These are phyloP conservation scores for Xylaria sp. DNA, from an alignment of 2,329 filamentous ascomycete species.

Conservation along the genomic window DNA sequence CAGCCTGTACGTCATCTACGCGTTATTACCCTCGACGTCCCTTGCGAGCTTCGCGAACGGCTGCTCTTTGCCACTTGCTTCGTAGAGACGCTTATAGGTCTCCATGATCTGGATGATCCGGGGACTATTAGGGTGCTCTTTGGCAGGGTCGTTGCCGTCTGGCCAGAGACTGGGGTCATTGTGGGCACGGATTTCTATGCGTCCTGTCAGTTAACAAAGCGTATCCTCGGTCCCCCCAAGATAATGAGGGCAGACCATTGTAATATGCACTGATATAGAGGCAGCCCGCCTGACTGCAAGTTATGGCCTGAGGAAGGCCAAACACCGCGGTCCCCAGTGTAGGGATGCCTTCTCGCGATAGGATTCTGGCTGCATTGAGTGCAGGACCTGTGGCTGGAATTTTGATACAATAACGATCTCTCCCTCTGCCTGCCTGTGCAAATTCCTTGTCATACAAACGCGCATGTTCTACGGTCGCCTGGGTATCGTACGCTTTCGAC, in stretches of 20 bases:
- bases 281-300: conserved; percentile 58
- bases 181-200: conserved; percentile 55
- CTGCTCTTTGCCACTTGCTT: conserved; percentile 61
- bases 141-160: conserved; percentile 58
- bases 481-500: conserved; percentile 58
- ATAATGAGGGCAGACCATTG: conserved; percentile 52
- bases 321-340: conserved; percentile 62
- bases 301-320: conserved; percentile 60
- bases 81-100: conserved; percentile 58
- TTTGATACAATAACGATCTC: conserved; percentile 63
- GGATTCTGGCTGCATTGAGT: conserved; percentile 56
- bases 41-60: conserved; percentile 61
- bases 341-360: conserved; percentile 46
- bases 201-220: conserved; percentile 2
- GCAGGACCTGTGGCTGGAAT: conserved; percentile 62
- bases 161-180: conserved; percentile 58
- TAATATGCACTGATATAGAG: conserved; percentile 62
- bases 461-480: conserved; percentile 59
- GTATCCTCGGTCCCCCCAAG: neutral
- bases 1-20: conserved; percentile 4
- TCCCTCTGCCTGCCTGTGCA: conserved; percentile 55
- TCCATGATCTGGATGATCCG: conserved; percentile 61
- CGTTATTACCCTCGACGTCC: neutral
- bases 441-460: conserved; percentile 60
- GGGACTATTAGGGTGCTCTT: conserved; percentile 59